phyloP scores from a whole-genome alignment of 2,329 filamentous ascomycete species.

The Fusarium coffeatum region DNA sequence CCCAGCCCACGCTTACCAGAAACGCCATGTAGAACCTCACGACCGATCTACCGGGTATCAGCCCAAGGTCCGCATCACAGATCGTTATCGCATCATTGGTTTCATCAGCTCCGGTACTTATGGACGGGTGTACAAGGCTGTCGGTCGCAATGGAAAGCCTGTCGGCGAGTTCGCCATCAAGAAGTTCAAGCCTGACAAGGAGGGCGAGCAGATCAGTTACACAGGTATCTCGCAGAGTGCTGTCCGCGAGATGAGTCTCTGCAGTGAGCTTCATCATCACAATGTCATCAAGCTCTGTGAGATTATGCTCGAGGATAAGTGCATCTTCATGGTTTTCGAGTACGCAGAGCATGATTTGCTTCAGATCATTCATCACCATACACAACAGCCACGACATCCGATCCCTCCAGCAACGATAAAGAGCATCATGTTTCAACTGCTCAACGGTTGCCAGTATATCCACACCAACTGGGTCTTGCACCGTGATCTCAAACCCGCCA shows the following conservation, averaged over 20 bases:
- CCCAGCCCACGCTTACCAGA: conserved; percentile 50
- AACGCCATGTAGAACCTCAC: conserved; percentile 59
- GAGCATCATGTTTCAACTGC: conserved; percentile 93
- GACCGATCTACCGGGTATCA: conserved; percentile 69
- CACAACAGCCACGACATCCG: conserved; percentile 84
- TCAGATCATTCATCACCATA: conserved; percentile 98
- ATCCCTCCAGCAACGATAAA: conserved; percentile 91
- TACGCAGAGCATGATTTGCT: conserved; percentile 97
- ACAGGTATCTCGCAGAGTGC: conserved; percentile 98
- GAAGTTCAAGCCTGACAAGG: conserved; percentile 99
- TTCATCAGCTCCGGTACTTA: conserved; percentile 99
- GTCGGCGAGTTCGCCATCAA: conserved; percentile 94
- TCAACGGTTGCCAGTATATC: conserved; percentile 94
- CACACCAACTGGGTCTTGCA: conserved; percentile 98
- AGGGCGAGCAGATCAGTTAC: conserved; percentile 93
- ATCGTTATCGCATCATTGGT: conserved; percentile 95
- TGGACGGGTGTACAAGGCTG: conserved; percentile 96
- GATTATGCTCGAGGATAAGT: conserved; percentile 98
- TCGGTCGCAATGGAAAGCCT: conserved; percentile 67
- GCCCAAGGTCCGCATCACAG: conserved; percentile 87
- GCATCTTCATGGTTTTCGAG: conserved; percentile 99
- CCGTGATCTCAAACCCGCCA: conserved; percentile 95
- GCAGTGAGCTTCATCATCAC: conserved; percentile 86
- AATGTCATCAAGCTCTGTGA: conserved; percentile 94
- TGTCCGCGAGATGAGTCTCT: conserved; percentile 96